Evolutionary conservation across 768 basidiomycete genomes (phyloP).

Genomic region (Hericium erinaceus): DNA sequence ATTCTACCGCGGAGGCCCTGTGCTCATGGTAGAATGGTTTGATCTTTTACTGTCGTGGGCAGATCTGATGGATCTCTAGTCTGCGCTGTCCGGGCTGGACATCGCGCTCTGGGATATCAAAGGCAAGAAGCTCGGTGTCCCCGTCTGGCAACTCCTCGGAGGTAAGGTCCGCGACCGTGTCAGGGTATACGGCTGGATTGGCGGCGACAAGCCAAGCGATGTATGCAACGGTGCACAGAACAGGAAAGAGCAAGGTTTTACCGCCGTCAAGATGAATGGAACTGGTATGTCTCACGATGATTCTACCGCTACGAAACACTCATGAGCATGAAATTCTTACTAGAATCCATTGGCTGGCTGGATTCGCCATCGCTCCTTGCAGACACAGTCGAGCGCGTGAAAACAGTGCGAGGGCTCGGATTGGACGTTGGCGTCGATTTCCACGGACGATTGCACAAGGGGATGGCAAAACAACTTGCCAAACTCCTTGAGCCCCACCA

Average conservation of each 20-base stretch:
- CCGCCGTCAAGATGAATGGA: not conserved
- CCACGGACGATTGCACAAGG: constrained; percentile 60
- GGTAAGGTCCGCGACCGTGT: constrained; percentile 56
- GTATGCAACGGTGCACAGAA: constrained; percentile 40
- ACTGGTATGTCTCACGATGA: constrained; percentile 11
- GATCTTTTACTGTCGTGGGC: not conserved
- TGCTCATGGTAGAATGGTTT: constrained; percentile 43
- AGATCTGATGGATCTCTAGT: constrained; percentile 22
- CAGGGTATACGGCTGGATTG: constrained; percentile 52
- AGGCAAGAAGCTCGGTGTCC: constrained; percentile 62
- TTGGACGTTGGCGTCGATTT: constrained; percentile 64
- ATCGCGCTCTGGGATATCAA: constrained; percentile 75
- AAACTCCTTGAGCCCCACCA: constrained; percentile 47
- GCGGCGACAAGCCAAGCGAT: constrained; percentile 36
- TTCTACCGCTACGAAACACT: not conserved
- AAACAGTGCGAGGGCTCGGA: constrained; percentile 32
- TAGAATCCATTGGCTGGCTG: constrained; percentile 30
- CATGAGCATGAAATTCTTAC: not conserved
- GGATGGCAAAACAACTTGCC: constrained; percentile 62
- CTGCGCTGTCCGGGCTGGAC: constrained; percentile 50
- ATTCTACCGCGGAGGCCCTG: constrained; percentile 67
- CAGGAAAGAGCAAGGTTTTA: constrained; percentile 53
- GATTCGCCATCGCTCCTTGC: constrained; percentile 48
- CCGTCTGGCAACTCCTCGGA: constrained; percentile 49
- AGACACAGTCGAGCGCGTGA: constrained; percentile 43